Evolutionary conservation across 257 asterid species (phyloP), one percentile per base, ranked within the genome.

Genomic region (Lycium ferocissimum): DNA sequence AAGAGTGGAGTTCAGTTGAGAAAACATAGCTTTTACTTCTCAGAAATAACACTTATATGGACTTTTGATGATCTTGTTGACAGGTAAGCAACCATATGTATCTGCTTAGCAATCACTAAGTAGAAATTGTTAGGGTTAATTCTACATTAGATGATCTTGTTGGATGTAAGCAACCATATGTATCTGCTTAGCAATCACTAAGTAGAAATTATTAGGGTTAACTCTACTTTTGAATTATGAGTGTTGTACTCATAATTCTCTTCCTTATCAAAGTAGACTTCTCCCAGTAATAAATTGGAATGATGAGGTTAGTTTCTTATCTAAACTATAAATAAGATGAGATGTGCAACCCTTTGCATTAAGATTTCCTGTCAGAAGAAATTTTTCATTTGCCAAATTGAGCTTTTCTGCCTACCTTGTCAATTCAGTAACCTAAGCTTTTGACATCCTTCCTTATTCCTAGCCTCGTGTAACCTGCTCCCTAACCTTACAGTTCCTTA

Each of bases 1-100:
- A 35, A 71, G 86, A 86, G 88, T 82, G 93, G 92, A 87, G 92
- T 85, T 84, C 87, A 84, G 78, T 13, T 17, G 87, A 83, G 59
- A 84, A 86, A 88, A 47, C 83, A 85, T 84, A 85, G 78, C n/a
- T 62, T 37, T 87, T 87, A 84, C 91, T 89, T 93, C 88, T 92
- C 98, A 43, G 89, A 92, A 17, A 58, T 87, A 78, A 83, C 86
- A 81, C 86, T 90, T n/a, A 84, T 82, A 79, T 85, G 84, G 88
- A 89, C 92, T 82, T 93, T 94, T 87, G 87, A 86, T 53, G 98
- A 96, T 88, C 95, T 96, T 81, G 92, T 93, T 84, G 95, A 88
- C 85, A 93, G 96, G 98, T 94, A 88, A 81, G 92, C 59, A 20
- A 66, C 51, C 62, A 61, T 83, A 66, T 82, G 54, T 63, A 26